Base-by-base conservation (phyloP, 495 filamentous ascomycete genomes). In the Xylaria grammica region DNA sequence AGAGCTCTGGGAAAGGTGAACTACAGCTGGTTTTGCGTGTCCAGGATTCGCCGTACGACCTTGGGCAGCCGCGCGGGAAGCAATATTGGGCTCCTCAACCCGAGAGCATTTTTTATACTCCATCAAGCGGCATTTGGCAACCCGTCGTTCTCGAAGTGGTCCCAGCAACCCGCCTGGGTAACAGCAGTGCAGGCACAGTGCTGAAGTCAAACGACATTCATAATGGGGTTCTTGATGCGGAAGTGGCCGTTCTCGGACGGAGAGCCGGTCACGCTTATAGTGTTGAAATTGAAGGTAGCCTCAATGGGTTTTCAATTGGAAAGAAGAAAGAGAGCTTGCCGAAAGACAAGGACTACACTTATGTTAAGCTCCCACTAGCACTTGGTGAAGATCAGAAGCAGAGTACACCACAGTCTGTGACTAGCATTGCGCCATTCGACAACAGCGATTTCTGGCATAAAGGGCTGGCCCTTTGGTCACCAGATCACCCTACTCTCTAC, bases 81-180 rank as follows among this genome's bases (percentile, higher is more conserved):
- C 74, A 77, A 36, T 77, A 77, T 58, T 75, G 74, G 74, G 85
- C 78, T 3, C 75, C 85, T 0, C 65, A 75, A n/a, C 84, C 81
- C 1, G 79, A 79, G 27, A 84, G 85, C 56, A 88, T 89, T 63
- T 89, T 87, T 74, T 88, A 89, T 71, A 84, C 79, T 0, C 85
- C 86, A 5, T 85, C 85, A 54, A 86, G 84, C 61, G 86, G 85
- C 17, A 88, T 87, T 60, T 89, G 86, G 86, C 86, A 89, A 62
- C 82, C 73, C 38, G 85, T 88, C n/a, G 87, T 84, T 80, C 76
- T 87, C 5, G 85, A 89, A 65, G 69, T 83, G 17, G 82, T 81
- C 0, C 85, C 85, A 0, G 57, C 75, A 0, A 77, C 79, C 0
- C 67, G 73, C 10, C 66, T 77, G 13, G 74, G 67, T 20, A 67